Conservation (phyloP, 2,329 filamentous ascomycete species). For the Trichoderma simmonsii region DNA sequence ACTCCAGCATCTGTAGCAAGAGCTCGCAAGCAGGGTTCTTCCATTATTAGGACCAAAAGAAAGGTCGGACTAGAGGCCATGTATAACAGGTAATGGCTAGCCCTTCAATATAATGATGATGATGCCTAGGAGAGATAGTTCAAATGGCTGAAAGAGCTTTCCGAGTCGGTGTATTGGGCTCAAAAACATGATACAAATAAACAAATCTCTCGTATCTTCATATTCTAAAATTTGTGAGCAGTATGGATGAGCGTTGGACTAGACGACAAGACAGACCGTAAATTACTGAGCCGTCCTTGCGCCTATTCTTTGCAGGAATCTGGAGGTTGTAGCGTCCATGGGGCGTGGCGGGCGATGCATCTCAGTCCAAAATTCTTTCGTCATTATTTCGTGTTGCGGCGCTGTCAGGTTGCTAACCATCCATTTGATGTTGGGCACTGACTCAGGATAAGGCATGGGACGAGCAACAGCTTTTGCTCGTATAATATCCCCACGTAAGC, state of each 20-base stretch:
- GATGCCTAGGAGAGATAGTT: no score
- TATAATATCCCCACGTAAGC: background rate
- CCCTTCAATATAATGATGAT: no score
- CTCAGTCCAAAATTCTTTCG: background rate
- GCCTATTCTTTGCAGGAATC: background rate
- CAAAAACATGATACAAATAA: no score
- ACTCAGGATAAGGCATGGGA: background rate
- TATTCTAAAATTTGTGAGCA: no score
- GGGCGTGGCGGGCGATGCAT: constrained; percentile 3
- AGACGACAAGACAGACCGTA: background rate
- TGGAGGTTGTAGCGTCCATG: background rate
- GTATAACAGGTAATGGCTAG: background rate
- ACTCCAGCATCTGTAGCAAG: background rate
- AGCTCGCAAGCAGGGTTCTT: background rate
- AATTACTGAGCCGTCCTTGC: background rate
- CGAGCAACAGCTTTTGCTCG: constrained; percentile 3
- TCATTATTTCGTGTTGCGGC: constrained; percentile 1
- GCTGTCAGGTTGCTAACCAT: background rate
- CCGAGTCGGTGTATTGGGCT: no score
- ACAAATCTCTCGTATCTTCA: no score
- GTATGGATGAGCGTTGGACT: background rate
- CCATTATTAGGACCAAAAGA: background rate
- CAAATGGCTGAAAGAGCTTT: no score
- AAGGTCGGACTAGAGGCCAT: background rate
- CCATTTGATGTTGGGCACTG: background rate